Base-by-base conservation (phyloP, 2,329 filamentous ascomycete species). In the Hymenoscyphus albidus region DNA sequence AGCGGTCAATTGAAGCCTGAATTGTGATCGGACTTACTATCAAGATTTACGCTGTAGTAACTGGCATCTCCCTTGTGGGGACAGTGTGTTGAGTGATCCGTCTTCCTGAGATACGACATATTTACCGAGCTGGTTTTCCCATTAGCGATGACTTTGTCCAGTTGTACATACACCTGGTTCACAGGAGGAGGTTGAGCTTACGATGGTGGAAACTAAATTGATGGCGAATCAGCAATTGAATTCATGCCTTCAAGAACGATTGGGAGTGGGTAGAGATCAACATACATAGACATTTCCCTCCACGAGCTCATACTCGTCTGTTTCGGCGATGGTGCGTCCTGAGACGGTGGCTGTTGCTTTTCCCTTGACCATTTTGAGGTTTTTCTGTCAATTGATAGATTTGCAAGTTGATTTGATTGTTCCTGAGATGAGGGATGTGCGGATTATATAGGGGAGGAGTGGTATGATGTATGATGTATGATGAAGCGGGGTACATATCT, bases 231-330 rank as follows among this genome's bases (percentile, higher is more conserved):
- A 74, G 64, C 44, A 51, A 1, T 38, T 48, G 14, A 22, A 13
- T 31, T 32, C 40, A 22, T 16, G 22, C 27, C 13, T 31, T 16
- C 3, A 38, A 40, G 13, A 12, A 5, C 9, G 12, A 57, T 22
- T 16, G 38, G 64, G 35, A 57, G 72, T 51, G 5, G 18, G 14
- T 5, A 14, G 57, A 42, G n/a, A 64, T 48, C 3, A 7, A 58
- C 70, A 48, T 69, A 80, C 79, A 70, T 82, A 82, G 67, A 82
- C 75, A 68, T 82, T 82, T 38, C 80, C 80, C 65, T 82, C 80
- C 5, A 82, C 80, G 22, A 79, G 71, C 66, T 81, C 78, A 70
- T 78, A 82, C 9, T 75, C 74, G 65, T 80, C 77, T 4, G 80
- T 78, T 64, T 79, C 76, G 57, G 80, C 80, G 69, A 82, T 77